phyloP scores from a whole-genome alignment of 2,329 filamentous ascomycete genomes.

The Pestalotiopsis sp. region DNA sequence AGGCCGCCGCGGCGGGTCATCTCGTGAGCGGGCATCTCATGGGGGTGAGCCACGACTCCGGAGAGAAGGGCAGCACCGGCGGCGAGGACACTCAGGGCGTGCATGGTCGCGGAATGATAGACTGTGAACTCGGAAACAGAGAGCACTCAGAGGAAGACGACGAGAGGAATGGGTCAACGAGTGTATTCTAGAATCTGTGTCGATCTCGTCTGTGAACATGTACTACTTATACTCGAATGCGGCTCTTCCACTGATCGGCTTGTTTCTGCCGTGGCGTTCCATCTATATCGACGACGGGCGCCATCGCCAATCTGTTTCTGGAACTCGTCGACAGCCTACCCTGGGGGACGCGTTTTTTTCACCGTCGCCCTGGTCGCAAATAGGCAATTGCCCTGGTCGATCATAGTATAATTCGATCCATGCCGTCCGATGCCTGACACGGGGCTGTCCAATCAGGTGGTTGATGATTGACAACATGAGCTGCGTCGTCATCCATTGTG shows the following conservation, averaged over 20 bases:
- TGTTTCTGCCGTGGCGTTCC: not conserved
- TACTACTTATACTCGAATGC: conserved; percentile 3
- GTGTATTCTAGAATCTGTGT: not conserved
- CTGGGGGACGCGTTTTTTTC: not conserved
- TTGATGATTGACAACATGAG: not conserved
- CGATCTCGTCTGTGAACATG: not conserved
- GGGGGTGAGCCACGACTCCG: conserved; percentile 17
- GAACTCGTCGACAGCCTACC: not conserved
- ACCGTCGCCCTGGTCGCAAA: not conserved
- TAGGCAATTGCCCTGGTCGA: not conserved
- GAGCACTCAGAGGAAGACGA: not conserved
- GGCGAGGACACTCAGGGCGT: not conserved
- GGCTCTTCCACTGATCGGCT: not conserved
- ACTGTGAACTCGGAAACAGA: not conserved
- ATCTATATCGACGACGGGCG: not conserved
- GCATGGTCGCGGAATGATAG: not conserved
- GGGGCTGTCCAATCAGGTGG: not conserved
- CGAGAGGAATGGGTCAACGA: not conserved
- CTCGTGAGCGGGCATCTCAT: conserved; percentile 17
- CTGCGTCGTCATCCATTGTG: conserved; percentile 2
- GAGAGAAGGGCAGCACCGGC: conserved; percentile 16
- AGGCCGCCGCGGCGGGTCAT: conserved; percentile 19
- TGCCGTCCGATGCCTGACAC: not conserved
- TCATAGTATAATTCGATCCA: not conserved
- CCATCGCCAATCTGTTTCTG: not conserved